phyloP scores from a whole-genome alignment of 257 asterid species.

The Pogostemon cablin region DNA sequence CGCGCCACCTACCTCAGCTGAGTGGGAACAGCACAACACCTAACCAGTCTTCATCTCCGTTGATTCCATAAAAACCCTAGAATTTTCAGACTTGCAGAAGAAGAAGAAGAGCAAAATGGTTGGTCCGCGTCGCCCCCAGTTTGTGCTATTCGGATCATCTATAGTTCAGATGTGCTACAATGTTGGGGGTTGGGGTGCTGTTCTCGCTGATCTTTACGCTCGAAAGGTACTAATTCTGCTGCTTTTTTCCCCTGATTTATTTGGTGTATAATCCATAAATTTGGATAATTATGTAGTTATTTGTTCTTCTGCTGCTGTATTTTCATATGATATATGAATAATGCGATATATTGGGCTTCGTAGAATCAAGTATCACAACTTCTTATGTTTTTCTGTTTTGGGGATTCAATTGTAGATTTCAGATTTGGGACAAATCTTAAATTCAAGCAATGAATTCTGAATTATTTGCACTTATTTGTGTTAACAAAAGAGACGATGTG shows the following conservation, averaged over 20 bases:
- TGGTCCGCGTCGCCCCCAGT: constrained; percentile 68
- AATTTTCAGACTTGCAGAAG: neutral
- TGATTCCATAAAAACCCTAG: neutral
- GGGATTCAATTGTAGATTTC: constrained; percentile 15
- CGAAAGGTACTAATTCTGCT: constrained; percentile 53
- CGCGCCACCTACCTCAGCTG: neutral
- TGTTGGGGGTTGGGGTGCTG: constrained; percentile 81
- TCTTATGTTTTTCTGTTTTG: neutral
- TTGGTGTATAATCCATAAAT: neutral
- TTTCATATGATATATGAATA: neutral
- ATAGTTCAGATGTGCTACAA: constrained; percentile 67
- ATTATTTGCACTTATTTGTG: no score
- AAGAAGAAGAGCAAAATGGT: constrained; percentile 48
- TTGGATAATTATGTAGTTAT: no score
- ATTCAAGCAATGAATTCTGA: neutral
- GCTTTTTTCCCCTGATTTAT: neutral
- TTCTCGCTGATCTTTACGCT: constrained; percentile 73
- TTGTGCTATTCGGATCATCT: constrained; percentile 87
- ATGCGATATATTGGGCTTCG: neutral
- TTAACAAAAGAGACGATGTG: no score
- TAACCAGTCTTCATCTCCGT: constrained; percentile 2
- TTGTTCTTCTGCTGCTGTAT: neutral
- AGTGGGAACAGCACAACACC: neutral
- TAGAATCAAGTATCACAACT: neutral
- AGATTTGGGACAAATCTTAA: neutral